Evolutionary conservation across 257 asterid genomes (phyloP), one percentile per base, ranked within the genome.

Genomic region (Nicotiana paniculata): DNA sequence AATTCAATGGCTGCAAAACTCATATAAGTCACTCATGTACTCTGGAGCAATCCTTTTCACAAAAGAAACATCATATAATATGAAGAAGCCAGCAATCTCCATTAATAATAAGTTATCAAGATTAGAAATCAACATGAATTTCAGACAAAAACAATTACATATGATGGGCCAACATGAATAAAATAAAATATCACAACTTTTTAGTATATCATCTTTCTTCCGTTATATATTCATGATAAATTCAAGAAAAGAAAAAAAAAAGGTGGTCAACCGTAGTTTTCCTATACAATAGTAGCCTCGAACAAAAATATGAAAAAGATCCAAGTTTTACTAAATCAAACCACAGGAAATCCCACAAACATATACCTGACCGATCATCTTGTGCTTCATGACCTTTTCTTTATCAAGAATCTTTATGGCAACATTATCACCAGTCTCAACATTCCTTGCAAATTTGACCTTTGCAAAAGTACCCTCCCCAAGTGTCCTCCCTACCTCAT

Each of bases 351-450:
- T 32, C 33, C 3, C 39, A 53, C 21, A 24, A 58, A 54, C 37
- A 17, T 13, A 15, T 30, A 95, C 98, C 99, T 95, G 99, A 24
- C 88, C 91, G 77, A 92, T 90, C 99, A 95, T 95, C 93, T 92
- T 93, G 87, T 93, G 98, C 85, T 90, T 92, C 81, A 95, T 93
- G 81, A 95, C 88, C 90, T 93, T 95, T 80, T 95, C 99, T 83
- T 93, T 95, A 51, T 93, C 98, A 84, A 95, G 96, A 88, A 95
- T 92, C 97, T 95, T 95, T 87, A 95, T 91, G 18, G 99, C 99
- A 59, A 95, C 97, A 85, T 88, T 88, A 85, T 93, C 97, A 77
- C 88, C 93, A 0, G 97, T 93, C 77, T 91, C 95, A 67, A 88
- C 59, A 83, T 95, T 95, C 87, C 89, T 95, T 1, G 99, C 99